Evolutionary conservation across 176 grass and related monocot species (phyloP).

Genomic region (Tuctoria greenei): DNA sequence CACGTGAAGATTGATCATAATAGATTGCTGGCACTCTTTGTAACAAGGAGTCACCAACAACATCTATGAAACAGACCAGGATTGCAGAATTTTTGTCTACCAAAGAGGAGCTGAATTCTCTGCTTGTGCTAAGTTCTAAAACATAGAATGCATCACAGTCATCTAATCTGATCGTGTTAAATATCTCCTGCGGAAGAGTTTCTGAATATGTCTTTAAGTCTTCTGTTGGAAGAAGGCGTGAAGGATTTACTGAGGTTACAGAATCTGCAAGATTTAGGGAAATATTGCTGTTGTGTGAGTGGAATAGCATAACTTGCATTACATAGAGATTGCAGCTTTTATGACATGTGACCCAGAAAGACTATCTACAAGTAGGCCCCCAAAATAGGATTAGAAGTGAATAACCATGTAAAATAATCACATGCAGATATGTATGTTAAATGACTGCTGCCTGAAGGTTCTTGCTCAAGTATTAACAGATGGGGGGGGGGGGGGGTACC

Average conservation of each 20-base stretch:
- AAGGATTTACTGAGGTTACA: slow-evolving; percentile 61
- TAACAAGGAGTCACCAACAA: slow-evolving; percentile 57
- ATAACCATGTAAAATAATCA: too few relatives aligned
- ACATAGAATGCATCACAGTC: slow-evolving; percentile 67
- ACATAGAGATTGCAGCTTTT: background rate
- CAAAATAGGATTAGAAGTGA: background rate
- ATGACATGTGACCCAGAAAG: background rate
- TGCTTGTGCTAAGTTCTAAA: slow-evolving; percentile 70
- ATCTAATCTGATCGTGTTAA: slow-evolving; percentile 50
- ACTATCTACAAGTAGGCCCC: background rate
- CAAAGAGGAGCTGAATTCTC: slow-evolving; percentile 75
- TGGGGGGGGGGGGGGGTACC: too few relatives aligned
- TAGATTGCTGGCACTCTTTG: slow-evolving; percentile 64
- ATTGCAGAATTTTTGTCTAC: slow-evolving; percentile 62
- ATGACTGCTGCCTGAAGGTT: too few relatives aligned
- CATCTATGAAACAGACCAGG: slow-evolving; percentile 70
- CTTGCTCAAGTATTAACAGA: too few relatives aligned
- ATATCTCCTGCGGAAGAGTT: slow-evolving; percentile 48
- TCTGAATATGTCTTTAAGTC: slow-evolving; percentile 47
- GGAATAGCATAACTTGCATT: background rate
- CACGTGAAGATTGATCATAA: slow-evolving; percentile 32
- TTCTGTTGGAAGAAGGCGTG: slow-evolving; percentile 54
- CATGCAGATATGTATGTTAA: too few relatives aligned
- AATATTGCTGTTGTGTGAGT: background rate
- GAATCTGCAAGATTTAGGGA: slow-evolving; percentile 53